Base-by-base conservation (phyloP, 2,329 filamentous ascomycete genomes). In the Fusarium vanettenii region DNA sequence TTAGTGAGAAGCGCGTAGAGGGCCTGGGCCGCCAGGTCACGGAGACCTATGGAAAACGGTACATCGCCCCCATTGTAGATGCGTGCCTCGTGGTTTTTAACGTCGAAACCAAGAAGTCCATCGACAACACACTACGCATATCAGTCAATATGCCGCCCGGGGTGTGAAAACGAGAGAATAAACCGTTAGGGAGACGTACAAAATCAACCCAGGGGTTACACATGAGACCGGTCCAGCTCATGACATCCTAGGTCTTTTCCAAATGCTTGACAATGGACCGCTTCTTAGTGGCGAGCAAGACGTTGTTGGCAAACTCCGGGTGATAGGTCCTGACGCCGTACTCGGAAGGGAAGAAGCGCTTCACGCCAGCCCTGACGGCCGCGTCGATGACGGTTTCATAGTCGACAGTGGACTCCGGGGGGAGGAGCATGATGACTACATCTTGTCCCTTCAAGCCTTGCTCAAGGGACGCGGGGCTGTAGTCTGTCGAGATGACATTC, bases 1-100 rank as follows among this genome's bases (percentile, higher is more conserved):
- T 66, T 31, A 29, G 63, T 66, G 41, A 66, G 39, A 37, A 66
- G 63, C 52, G 52, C 41, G 41, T 37, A 66, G 37, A 66, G 63
- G 35, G 63, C 31, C 35, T 66, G 55, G n/a, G 50, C 63, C 48
- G 55, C 63, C 55, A 66, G 56, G 29, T 66, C 63, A 43, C 63
- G 63, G 55, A 59, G 52, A 39, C 63, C 52, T 39, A 55, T 66
- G 55, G 63, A 66, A 14, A 66, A 66, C 31, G 63, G 63, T 27
- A 66, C 27, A 66, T 66, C 41, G 16, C 63, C 63, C 6, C 63
- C 52, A 10, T 66, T 66, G 41, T 60, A 66, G 27, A 66, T 66
- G n/a, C 55, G 59, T n/a, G 59, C 59, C 22, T 61, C 6, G n/a
- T 27, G 59, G 27, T 61, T 61, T 9, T 61, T 37, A n/a, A 61